These are phyloP conservation scores for Pisolithus marmoratus DNA, from an alignment of 768 basidiomycete species.

Conservation along the genomic window DNA sequence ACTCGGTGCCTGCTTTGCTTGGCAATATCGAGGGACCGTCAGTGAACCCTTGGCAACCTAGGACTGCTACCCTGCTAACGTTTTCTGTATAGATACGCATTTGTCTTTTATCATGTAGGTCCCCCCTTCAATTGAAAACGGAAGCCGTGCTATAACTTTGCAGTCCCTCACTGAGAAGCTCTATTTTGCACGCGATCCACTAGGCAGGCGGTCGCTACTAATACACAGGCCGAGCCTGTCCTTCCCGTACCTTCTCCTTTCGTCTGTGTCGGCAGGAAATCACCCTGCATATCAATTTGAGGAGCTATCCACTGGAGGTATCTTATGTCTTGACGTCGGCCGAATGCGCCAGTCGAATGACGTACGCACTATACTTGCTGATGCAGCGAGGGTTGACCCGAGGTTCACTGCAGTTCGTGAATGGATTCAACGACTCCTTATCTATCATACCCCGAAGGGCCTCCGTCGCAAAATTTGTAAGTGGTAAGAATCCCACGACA, in stretches of 20 bases:
- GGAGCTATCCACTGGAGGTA: constrained; percentile 54
- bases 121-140: not conserved
- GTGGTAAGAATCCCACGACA: not conserved
- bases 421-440: constrained; percentile 15
- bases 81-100: constrained; percentile 55
- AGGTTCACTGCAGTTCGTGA: constrained; percentile 12
- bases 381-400: not conserved
- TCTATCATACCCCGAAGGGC: constrained; percentile 16
- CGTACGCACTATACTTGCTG: constrained; percentile 17
- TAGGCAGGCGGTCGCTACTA: constrained; percentile 82
- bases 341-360: constrained; percentile 14
- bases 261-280: constrained; percentile 58
- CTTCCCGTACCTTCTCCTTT: constrained; percentile 52
- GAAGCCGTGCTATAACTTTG: constrained; percentile 1
- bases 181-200: constrained; percentile 76
- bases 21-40: constrained; percentile 77
- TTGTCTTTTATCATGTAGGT: constrained; percentile 71
- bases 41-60: constrained; percentile 26
- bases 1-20: constrained; percentile 47
- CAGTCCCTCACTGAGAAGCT: constrained; percentile 43
- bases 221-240: constrained; percentile 50
- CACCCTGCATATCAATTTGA: constrained; percentile 45
- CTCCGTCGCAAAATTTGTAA: not conserved
- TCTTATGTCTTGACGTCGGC: constrained; percentile 50
- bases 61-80: not conserved